These are phyloP conservation scores for Xerocomellus intermedius DNA, from an alignment of 768 basidiomycete genomes.

Conservation along the genomic window DNA sequence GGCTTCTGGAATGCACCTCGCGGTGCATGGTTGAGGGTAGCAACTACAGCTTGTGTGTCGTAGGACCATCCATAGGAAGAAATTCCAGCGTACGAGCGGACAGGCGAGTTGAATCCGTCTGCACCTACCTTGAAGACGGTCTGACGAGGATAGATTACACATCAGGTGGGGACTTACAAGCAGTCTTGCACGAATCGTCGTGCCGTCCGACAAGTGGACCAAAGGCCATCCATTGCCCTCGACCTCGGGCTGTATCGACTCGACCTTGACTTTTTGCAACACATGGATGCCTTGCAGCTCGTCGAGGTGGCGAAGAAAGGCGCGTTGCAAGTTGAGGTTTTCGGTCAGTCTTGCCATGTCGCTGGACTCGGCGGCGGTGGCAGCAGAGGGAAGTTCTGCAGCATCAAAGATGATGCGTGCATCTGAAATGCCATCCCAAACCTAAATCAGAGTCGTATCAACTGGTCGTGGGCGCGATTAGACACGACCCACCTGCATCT, in stretches of 20 bases:
- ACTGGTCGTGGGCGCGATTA: not conserved
- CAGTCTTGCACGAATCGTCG: constrained; percentile 65
- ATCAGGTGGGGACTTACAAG: constrained; percentile 49
- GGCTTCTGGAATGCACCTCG: constrained; percentile 58
- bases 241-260: constrained; percentile 52
- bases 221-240: constrained; percentile 73
- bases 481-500: constrained; percentile 69
- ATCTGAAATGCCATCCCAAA: constrained; percentile 91
- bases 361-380: constrained; percentile 27
- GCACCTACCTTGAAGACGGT: constrained; percentile 71
- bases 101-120: constrained; percentile 94
- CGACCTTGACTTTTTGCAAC: constrained; percentile 72
- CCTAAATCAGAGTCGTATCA: constrained; percentile 39
- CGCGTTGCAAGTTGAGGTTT: constrained; percentile 90
- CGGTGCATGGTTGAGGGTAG: constrained; percentile 76
- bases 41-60: constrained; percentile 85
- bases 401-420: constrained; percentile 74
- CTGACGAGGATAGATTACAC: not conserved
- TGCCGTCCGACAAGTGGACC: constrained; percentile 69
- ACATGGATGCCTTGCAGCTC: constrained; percentile 54
- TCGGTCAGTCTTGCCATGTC: constrained; percentile 87
- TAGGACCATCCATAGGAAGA: constrained; percentile 91
- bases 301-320: constrained; percentile 65
- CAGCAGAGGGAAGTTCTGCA: constrained; percentile 36
- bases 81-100: constrained; percentile 82